A percentile compares a stretch with the other conserved stretches of the same genome.
These are phyloP conservation scores for Graphilbum ipis-grandicollis DNA, from an alignment of 2,329 filamentous ascomycete genomes.

Conservation along the genomic window DNA sequence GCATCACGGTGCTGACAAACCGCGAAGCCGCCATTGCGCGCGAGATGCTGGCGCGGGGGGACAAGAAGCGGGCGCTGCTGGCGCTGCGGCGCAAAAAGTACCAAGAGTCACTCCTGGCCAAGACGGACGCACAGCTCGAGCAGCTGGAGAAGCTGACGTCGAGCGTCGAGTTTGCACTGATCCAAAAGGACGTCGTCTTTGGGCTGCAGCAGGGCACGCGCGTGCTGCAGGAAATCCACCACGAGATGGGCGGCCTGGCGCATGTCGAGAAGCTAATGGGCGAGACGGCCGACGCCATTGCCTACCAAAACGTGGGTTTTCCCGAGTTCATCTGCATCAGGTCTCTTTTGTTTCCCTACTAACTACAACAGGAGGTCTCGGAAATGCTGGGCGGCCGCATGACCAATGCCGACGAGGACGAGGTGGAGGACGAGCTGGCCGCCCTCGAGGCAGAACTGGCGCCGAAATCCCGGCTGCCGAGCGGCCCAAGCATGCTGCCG, in stretches of 20 bases:
- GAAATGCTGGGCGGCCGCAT: slow-evolving; percentile 79
- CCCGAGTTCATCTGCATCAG: too few species aligned
- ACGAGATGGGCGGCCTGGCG: slow-evolving; percentile 89
- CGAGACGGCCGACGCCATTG: slow-evolving; percentile 75
- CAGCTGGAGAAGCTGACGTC: slow-evolving; percentile 78
- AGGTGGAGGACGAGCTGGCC: slow-evolving; percentile 89
- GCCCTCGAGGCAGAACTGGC: slow-evolving; percentile 30
- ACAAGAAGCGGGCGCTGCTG: slow-evolving; percentile 68
- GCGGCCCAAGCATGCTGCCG: slow-evolving; percentile 39
- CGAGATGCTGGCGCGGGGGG: slow-evolving; percentile 62
- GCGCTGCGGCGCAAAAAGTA: slow-evolving; percentile 92
- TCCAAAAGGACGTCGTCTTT: slow-evolving; percentile 92
- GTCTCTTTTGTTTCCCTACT: background rate
- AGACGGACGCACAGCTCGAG: slow-evolving; percentile 86
- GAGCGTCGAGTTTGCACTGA: slow-evolving; percentile 86
- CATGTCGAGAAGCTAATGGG: slow-evolving; percentile 91
- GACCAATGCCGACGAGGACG: slow-evolving; percentile 89
- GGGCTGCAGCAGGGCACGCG: slow-evolving; percentile 81
- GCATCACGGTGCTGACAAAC: slow-evolving; percentile 70
- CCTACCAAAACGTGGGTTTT: slow-evolving; percentile 63
- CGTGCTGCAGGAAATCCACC: slow-evolving; percentile 80
- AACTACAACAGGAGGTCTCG: slow-evolving; percentile 57
- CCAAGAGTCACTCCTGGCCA: slow-evolving; percentile 73
- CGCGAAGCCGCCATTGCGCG: slow-evolving; percentile 76
- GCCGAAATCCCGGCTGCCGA: slow-evolving; percentile 2